Evolutionary conservation across 768 basidiomycete species (phyloP), one percentile per base, ranked within the genome.

Genomic region (Suillus subalutaceus): DNA sequence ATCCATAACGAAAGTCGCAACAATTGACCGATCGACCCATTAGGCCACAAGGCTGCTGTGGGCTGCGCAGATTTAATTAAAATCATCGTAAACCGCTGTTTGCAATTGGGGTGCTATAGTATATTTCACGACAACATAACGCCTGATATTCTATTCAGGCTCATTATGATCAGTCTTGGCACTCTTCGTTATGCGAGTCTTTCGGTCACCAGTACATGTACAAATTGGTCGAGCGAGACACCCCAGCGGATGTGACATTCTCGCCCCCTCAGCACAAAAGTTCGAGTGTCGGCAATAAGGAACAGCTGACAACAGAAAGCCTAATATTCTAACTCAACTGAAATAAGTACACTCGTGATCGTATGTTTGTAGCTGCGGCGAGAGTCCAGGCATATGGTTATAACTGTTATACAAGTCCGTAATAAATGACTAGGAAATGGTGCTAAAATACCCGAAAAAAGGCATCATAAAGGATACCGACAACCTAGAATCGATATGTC

Each of bases 401-500:
- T 15, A 23, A 18, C 15, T 59, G 26, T 41, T 41, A 16, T 59
- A 59, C 41, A 57, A 53, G 38, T 32, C 57, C 58, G 8, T 26
- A 35, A 32, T 13, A 40, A 15, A 40, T 64, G 35, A 32, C 18
- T 38, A 64, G 38, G 23, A 30, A 43, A 41, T 35, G 26, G 13
- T 10, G 59, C 18, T n/a, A 62, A 16, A 15, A 40, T 60, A 62
- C 13, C 18, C 8, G 12, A 40, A 50, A 63, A 52, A 38, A 38
- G 13, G 40, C 18, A 12, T 23, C 55, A 10, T 64, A 41, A 16
- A 59, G 20, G 35, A n/a, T 37, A 32, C 53, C 53, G 55, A 56
- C 55, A 56, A 56, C 55, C 55, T 56, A 56, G 20, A 56, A 56
- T 10, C 26, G 10, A 62, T n/a, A 62, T 12, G 52, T 64, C n/a